Conservation (phyloP, 768 basidiomycete species). For the Russula ochroleuca region DNA sequence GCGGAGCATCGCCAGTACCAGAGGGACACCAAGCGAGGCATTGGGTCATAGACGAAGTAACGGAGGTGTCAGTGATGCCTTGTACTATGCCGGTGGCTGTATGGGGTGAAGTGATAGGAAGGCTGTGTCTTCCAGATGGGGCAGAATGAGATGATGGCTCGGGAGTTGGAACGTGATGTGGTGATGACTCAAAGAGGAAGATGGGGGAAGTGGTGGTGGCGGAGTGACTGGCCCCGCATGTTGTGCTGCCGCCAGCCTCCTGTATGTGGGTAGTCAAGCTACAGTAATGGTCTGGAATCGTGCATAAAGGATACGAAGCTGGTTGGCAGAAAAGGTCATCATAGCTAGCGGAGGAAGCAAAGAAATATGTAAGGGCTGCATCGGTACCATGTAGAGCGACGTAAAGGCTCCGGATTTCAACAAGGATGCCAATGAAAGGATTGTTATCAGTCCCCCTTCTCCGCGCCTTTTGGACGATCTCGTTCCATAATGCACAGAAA, state of each 20-base stretch:
- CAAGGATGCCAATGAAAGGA: background rate
- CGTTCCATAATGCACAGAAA: slow-evolving; percentile 7
- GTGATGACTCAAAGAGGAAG: no score
- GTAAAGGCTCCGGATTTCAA: background rate
- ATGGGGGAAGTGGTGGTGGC: background rate
- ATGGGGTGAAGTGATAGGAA: no score
- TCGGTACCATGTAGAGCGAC: background rate
- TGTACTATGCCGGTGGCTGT: background rate
- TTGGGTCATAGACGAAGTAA: background rate
- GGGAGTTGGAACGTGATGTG: no score
- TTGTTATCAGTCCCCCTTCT: background rate
- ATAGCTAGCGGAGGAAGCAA: background rate
- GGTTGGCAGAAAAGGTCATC: background rate
- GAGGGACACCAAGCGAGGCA: background rate
- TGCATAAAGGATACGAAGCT: background rate
- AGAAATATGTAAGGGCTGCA: no score
- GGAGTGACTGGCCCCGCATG: background rate
- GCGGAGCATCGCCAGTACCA: background rate
- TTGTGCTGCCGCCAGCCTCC: background rate
- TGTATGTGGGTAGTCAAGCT: background rate
- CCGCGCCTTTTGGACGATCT: background rate
- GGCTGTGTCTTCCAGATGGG: no score
- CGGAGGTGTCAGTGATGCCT: background rate
- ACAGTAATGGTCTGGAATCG: background rate
- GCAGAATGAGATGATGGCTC: no score